These are phyloP conservation scores for Dacryopinax primogenitus DNA, from an alignment of 768 basidiomycete genomes.

Conservation along the genomic window DNA sequence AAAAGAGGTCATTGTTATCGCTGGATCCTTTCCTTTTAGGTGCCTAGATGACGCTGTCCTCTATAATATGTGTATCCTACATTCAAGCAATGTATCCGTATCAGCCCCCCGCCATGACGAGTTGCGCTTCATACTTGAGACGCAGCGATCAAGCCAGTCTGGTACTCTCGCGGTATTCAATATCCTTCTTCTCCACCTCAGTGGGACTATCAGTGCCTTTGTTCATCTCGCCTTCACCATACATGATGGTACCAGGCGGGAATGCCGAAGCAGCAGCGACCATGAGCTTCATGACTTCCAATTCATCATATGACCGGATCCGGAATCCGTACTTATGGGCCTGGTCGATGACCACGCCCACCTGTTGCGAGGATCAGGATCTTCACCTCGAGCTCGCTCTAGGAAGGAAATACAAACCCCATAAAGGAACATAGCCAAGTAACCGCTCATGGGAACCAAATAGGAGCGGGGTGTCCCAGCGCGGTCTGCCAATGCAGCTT, in stretches of 20 bases:
- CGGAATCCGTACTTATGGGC: conserved; percentile 38
- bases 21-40: neutral
- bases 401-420: conserved; percentile 34
- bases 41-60: neutral
- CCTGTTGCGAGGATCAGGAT: conserved; percentile 23
- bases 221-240: neutral
- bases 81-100: conserved; percentile 3
- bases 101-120: neutral
- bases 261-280: neutral
- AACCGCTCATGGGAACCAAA: conserved; percentile 47
- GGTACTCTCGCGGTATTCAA: neutral
- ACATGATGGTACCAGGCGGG: neutral
- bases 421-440: conserved; percentile 44
- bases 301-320: conserved; percentile 37
- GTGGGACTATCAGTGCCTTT: neutral
- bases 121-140: neutral
- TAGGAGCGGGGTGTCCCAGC: conserved; percentile 43
- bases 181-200: neutral
- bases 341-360: conserved; percentile 44
- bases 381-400: neutral
- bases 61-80: conserved; percentile 8
- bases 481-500: conserved; percentile 42
- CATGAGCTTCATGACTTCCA: neutral
- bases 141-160: neutral
- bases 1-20: neutral